Percentiles rank a stretch among this genome's conserved stretches.
These are phyloP conservation scores for Cryptosporidium meleagridis DNA, from an alignment of 169 alveolate genomes.

Conservation along the genomic window DNA sequence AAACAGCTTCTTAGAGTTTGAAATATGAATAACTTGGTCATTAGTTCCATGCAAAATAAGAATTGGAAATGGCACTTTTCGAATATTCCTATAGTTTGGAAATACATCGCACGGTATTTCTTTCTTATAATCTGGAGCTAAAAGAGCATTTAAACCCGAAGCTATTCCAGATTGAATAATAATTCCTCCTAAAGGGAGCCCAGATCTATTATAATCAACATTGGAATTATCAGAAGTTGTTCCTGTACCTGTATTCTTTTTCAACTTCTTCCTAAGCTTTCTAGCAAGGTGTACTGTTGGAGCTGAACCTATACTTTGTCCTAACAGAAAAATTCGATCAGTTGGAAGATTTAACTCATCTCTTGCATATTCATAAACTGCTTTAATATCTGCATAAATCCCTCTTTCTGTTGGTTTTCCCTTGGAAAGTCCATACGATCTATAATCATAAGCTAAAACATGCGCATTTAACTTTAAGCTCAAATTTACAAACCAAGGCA, in stretches of 20 bases:
- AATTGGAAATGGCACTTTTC: slow-evolving; percentile 55
- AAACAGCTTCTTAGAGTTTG: slow-evolving; percentile 28
- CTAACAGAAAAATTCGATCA: slow-evolving; percentile 33
- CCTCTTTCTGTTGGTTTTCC: slow-evolving; percentile 72
- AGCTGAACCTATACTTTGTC: slow-evolving; percentile 74
- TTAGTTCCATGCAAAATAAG: slow-evolving; percentile 43
- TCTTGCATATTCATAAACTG: slow-evolving; percentile 59
- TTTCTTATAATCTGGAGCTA: slow-evolving; percentile 38
- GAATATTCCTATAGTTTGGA: slow-evolving; percentile 23
- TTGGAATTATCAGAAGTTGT: not conserved
- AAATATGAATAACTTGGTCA: slow-evolving; percentile 61
- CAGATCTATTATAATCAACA: not conserved
- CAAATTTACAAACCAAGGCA: slow-evolving; percentile 38
- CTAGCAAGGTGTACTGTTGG: slow-evolving; percentile 46
- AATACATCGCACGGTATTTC: slow-evolving; percentile 44
- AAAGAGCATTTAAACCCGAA: slow-evolving; percentile 69
- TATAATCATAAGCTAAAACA: slow-evolving; percentile 67
- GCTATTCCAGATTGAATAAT: slow-evolving; percentile 66
- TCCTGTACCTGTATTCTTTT: not conserved
- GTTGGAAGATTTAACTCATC: slow-evolving; percentile 36
- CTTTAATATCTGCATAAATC: slow-evolving; percentile 46
- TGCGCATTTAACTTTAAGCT: slow-evolving; percentile 40
- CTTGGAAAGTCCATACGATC: slow-evolving; percentile 61
- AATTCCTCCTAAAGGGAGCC: slow-evolving; percentile 48
- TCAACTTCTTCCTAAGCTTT: slow-evolving; percentile 8